Conservation (phyloP, 1,284 basidiomycete species). For the Marasmius tenuissimus region DNA sequence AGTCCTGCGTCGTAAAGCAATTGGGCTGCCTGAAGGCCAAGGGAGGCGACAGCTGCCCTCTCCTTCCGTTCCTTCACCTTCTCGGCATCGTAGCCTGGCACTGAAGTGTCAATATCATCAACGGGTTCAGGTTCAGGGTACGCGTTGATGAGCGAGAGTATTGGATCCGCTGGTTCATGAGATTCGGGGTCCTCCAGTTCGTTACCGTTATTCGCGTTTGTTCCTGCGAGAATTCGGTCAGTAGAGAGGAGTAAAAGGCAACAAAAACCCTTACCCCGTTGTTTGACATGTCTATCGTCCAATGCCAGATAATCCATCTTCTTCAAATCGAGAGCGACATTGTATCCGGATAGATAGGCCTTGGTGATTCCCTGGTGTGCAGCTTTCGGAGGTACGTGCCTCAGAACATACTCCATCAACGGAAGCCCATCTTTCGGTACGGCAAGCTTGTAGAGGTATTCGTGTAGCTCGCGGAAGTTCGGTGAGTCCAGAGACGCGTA, state of each 20-base stretch:
- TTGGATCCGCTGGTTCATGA: slow-evolving; percentile 34
- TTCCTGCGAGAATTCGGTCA: background rate
- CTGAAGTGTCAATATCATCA: slow-evolving; percentile 33
- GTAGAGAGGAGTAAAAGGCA: background rate
- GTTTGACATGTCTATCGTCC: slow-evolving; percentile 68
- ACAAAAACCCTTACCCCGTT: slow-evolving; percentile 16
- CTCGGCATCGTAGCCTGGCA: slow-evolving; percentile 50
- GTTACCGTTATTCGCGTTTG: slow-evolving; percentile 13
- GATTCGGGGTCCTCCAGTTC: slow-evolving; percentile 22
- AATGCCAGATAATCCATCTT: slow-evolving; percentile 96
- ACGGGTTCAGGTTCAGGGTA: slow-evolving; percentile 42
- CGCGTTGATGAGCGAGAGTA: slow-evolving; percentile 52
- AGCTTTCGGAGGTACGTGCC: slow-evolving; percentile 54
- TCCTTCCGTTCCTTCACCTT: slow-evolving; percentile 57
- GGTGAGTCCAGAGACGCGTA: slow-evolving; percentile 63
- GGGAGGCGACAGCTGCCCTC: slow-evolving; percentile 36
- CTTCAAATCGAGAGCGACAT: slow-evolving; percentile 91
- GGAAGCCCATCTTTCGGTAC: slow-evolving; percentile 34
- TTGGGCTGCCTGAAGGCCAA: slow-evolving; percentile 74
- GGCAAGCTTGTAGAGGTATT: slow-evolving; percentile 56
- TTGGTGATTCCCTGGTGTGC: slow-evolving; percentile 25
- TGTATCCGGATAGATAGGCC: slow-evolving; percentile 79
- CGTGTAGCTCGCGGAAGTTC: slow-evolving; percentile 69
- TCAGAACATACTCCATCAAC: slow-evolving; percentile 71
- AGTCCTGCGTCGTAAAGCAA: slow-evolving; percentile 64